A percentile compares a stretch with the other conserved stretches of the same genome.
Conservation (phyloP, 2,329 filamentous ascomycete species). For the Fusarium sp. region DNA sequence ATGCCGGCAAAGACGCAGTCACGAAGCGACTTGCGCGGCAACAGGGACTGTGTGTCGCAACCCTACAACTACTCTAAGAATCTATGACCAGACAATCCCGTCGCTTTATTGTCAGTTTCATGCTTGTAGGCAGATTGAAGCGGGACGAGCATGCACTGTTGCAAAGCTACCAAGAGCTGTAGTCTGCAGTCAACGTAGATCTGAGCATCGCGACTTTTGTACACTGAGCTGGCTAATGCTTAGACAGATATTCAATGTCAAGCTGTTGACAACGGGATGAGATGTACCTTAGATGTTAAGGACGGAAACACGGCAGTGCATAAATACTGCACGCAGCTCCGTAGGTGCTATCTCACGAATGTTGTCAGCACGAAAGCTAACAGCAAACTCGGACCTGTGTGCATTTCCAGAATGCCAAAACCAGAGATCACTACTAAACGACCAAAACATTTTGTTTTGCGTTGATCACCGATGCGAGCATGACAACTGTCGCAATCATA, state of each 20-base stretch:
- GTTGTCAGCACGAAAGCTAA: background rate
- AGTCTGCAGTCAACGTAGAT: constrained; percentile 46
- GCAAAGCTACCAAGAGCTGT: constrained; percentile 42
- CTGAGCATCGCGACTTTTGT: background rate
- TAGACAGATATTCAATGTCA: constrained; percentile 41
- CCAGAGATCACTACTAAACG: constrained; percentile 33
- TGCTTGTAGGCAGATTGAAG: constrained; percentile 45
- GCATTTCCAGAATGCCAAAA: constrained; percentile 41
- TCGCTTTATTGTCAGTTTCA: constrained; percentile 46
- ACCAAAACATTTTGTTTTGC: constrained; percentile 45
- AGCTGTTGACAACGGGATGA: constrained; percentile 42
- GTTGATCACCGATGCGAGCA: constrained; percentile 48
- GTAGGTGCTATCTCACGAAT: constrained; percentile 19
- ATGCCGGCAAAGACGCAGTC: constrained; percentile 1
- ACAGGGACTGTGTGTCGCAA: constrained; percentile 43
- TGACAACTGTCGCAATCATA: constrained; percentile 38
- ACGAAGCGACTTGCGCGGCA: constrained; percentile 36
- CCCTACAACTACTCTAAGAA: constrained; percentile 18
- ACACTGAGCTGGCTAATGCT: constrained; percentile 9
- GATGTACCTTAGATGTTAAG: constrained; percentile 42
- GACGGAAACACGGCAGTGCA: constrained; percentile 27
- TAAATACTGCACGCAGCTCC: constrained; percentile 46
- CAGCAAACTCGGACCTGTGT: constrained; percentile 46
- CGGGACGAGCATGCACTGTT: constrained; percentile 33
- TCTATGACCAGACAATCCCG: constrained; percentile 29